Evolutionary conservation across 163 green algal genomes (phyloP).

Genomic region (Chlamydomonas reinhardtii): DNA sequence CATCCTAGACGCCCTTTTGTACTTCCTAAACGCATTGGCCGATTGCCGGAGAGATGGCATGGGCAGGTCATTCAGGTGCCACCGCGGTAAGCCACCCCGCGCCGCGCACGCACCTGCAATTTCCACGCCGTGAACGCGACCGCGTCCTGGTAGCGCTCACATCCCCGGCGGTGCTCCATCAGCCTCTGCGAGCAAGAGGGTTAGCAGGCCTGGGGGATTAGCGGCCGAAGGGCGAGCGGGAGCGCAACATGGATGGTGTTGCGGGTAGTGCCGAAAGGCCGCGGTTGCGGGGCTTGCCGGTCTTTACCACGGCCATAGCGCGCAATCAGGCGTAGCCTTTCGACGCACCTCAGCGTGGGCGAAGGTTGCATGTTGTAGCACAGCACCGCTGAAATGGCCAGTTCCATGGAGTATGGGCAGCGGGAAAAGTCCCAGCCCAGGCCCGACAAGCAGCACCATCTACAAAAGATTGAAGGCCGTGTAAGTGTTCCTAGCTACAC

Average conservation of each 20-base stretch:
- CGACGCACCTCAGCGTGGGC: constrained; percentile 21
- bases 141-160: constrained; percentile 34
- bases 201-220: not conserved
- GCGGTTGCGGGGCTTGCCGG: no score
- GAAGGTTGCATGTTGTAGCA: not conserved
- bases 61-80: no score
- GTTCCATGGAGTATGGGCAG: not conserved
- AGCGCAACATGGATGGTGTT: not conserved
- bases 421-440: not conserved
- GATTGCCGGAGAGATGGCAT: no score
- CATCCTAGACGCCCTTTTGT: no score
- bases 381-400: not conserved
- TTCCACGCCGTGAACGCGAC: constrained; percentile 43
- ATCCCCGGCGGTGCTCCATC: constrained; percentile 36
- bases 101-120: not conserved
- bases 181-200: not conserved
- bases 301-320: no score
- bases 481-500: no score
- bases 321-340: not conserved
- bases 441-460: not conserved
- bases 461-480: no score
- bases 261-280: not conserved
- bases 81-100: no score
- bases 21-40: no score
- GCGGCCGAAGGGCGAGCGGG: no score